Percentiles rank a stretch among this genome's conserved stretches.
These are phyloP conservation scores for Yarrowia sp. DNA, from an alignment of 805 yeast species.

Conservation along the genomic window DNA sequence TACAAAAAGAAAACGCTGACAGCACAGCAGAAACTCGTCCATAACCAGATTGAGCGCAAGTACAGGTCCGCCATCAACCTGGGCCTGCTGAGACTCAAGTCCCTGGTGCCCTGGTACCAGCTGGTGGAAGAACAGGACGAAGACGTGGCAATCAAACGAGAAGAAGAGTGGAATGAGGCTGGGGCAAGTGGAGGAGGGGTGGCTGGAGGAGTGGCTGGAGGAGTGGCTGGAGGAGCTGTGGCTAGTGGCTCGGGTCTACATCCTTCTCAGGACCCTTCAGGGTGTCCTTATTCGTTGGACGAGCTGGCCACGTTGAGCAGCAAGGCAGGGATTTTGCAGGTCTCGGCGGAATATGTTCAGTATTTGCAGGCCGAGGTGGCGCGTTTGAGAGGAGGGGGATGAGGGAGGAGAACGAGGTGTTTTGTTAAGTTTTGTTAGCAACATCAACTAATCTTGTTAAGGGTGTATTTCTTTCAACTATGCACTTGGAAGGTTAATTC, in stretches of 20 bases:
- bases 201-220: neutral
- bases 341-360: constrained; percentile 23
- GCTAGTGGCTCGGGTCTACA: neutral
- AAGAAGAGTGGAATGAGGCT: constrained; percentile 9
- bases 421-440: too few species aligned
- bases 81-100: constrained; percentile 13
- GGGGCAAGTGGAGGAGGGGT: neutral
- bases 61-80: constrained; percentile 25
- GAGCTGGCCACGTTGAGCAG: constrained; percentile 13
- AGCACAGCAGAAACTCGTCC: constrained; percentile 26
- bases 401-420: too few species aligned
- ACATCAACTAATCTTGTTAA: too few species aligned
- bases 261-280: constrained; percentile 2
- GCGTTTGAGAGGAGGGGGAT: neutral
- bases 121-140: constrained; percentile 6
- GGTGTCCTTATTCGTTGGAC: constrained; percentile 16
- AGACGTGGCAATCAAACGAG: constrained; percentile 1
- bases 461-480: too few species aligned
- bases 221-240: too few species aligned
- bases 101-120: constrained; percentile 23
- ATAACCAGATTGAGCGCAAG: constrained; percentile 27
- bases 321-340: constrained; percentile 25
- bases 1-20: constrained; percentile 32
- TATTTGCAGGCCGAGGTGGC: constrained; percentile 20
- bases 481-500: too few species aligned